A percentile compares a stretch with the other conserved stretches of the same genome.
Evolutionary conservation across 768 basidiomycete genomes (phyloP).

Genomic region (Lepiota brunneoincarnata): DNA sequence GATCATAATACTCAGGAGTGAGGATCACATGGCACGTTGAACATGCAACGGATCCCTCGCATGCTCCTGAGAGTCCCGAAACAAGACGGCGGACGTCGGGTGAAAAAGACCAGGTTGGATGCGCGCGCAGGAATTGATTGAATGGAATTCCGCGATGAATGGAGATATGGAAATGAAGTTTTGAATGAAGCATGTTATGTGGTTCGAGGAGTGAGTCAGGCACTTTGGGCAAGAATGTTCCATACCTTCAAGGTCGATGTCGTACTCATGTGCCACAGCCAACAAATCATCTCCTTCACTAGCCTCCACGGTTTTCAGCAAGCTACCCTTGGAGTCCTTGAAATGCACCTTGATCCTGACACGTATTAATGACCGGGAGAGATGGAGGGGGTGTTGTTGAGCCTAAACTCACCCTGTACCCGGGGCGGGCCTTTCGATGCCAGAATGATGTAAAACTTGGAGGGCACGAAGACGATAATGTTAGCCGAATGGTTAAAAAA

Average conservation of each 20-base stretch:
- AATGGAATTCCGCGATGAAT: background rate
- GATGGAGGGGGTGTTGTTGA: background rate
- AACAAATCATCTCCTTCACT: constrained; percentile 94
- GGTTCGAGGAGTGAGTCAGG: background rate
- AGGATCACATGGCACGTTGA: constrained; percentile 97
- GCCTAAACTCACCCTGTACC: constrained; percentile 16
- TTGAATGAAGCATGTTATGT: background rate
- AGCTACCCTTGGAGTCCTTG: constrained; percentile 80
- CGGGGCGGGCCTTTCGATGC: constrained; percentile 14
- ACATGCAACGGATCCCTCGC: constrained; percentile 95
- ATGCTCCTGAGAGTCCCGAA: constrained; percentile 64
- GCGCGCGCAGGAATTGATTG: background rate
- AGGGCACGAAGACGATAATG: background rate
- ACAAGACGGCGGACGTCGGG: background rate
- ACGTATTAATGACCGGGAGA: background rate
- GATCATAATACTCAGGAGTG: constrained; percentile 76
- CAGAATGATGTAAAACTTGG: constrained; percentile 12
- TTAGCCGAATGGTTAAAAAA: too few relatives aligned
- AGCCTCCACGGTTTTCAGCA: constrained; percentile 86
- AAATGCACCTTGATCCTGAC: constrained; percentile 88
- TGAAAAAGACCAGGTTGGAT: background rate
- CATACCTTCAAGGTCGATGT: constrained; percentile 92
- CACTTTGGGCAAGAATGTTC: constrained; percentile 3
- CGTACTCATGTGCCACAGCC: constrained; percentile 90
- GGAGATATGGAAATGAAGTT: constrained; percentile 7